Percentiles rank a stretch among this genome's conserved stretches.
Conservation (phyloP, 2,329 filamentous ascomycete species). For the Alternaria atra region DNA sequence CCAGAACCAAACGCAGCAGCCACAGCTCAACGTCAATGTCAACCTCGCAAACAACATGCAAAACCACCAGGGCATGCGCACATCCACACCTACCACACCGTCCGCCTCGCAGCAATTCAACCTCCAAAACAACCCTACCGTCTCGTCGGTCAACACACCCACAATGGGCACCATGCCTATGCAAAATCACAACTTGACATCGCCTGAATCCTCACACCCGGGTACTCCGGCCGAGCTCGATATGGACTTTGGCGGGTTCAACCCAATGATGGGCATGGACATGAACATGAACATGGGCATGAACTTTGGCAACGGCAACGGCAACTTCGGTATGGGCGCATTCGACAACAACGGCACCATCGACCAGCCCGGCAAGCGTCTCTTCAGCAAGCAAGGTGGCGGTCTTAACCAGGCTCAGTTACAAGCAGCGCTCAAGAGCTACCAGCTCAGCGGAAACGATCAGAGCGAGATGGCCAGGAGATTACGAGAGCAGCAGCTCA, state of each 20-base stretch:
- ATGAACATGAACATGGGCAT: constrained; percentile 47
- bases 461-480: constrained; percentile 78
- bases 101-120: constrained; percentile 72
- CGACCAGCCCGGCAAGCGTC: constrained; percentile 91
- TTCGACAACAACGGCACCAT: constrained; percentile 64
- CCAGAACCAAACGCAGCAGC: constrained; percentile 63
- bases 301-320: constrained; percentile 41
- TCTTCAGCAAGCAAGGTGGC: constrained; percentile 84
- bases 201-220: constrained; percentile 73
- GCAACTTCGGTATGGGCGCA: constrained; percentile 54
- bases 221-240: constrained; percentile 79
- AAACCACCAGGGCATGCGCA: constrained; percentile 79
- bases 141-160: constrained; percentile 96
- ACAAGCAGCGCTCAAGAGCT: constrained; percentile 77
- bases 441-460: constrained; percentile 68
- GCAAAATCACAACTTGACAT: constrained; percentile 65
- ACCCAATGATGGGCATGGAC: constrained; percentile 47
- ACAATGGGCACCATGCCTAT: constrained; percentile 82
- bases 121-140: constrained; percentile 91
- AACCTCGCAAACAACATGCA: constrained; percentile 76
- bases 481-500: constrained; percentile 70
- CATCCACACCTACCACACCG: constrained; percentile 86
- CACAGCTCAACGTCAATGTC: constrained; percentile 84
- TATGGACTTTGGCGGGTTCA: constrained; percentile 67
- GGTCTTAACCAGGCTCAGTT: constrained; percentile 73